Evolutionary conservation across 495 filamentous ascomycete species (phyloP), one percentile per base, ranked within the genome.

Genomic region (Trichoderma orchidacearum): DNA sequence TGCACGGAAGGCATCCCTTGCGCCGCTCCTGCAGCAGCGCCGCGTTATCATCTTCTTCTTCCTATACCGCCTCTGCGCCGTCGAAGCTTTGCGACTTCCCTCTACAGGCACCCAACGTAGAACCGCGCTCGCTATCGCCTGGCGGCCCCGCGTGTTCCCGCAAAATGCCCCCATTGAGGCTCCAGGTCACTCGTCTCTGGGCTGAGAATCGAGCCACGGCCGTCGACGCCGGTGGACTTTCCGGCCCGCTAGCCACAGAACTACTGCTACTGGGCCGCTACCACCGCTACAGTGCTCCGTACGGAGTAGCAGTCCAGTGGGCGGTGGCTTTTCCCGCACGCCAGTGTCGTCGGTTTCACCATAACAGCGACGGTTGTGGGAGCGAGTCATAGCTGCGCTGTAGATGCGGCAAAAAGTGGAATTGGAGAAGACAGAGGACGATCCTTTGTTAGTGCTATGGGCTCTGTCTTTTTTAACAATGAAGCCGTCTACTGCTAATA

Each of bases 121-220:
- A 48, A 48, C 18, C 41, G 41, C 41, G 41, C 41, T 48, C 41
- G 41, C 41, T 48, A 48, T 48, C 41, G 41, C 41, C 41, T 48
- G 41, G 41, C 15, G 41, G 41, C 41, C 41, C 41, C 41, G 41
- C 41, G 41, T 23, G 41, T 48, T 48, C 41, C 41, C 41, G 41
- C 41, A 48, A 25, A 48, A 25, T 48, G 41, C 41, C 41, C n/a
- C 41, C 41, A 48, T 25, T 48, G 41, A 48, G 41, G 41, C 41
- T 48, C 21, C 41, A 48, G 41, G 41, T 11, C 41, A 23, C 41
- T 23, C 41, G 27, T 48, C 41, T 23, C 41, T 48, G 41, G 41
- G 41, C 41, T 48, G 41, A 48, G 41, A 48, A 48, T 48, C 41
- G 41, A 48, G 41, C 41, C 41, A 48, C 41, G 41, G 41, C 41